Base-by-base conservation (phyloP, 2,329 filamentous ascomycete species). In the Cladorrhinum sp. region DNA sequence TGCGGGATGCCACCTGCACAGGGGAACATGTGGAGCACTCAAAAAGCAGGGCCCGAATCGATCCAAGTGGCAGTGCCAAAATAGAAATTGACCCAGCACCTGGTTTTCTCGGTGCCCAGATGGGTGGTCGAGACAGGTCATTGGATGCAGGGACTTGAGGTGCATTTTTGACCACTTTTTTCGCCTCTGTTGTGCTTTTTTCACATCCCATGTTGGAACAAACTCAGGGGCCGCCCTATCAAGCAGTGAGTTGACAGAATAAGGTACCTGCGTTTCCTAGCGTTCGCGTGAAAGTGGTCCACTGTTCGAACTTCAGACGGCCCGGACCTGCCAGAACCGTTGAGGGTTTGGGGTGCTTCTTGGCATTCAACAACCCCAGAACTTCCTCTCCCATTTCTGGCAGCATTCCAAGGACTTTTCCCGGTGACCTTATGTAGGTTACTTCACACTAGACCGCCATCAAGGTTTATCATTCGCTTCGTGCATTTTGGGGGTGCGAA, bases 61-160 rank as follows among this genome's bases (percentile, higher is more conserved):
- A 55, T 39, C 48, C 61, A 52, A 33, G 59, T 58, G 63, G 63
- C 57, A 63, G 63, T 62, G 63, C 51, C 57, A 65, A 61, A 63
- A 65, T 62, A 65, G 61, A 58, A 63, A 59, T 52, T 10, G 16
- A 2, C 16, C 33, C 26, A 30, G 26, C 5, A 30, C 5, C 10
- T n/a, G n/a, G 10, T 30, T 30, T 30, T 30, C 10, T 30, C 26
- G 26, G n/a, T n/a, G n/a, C n/a, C n/a, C n/a, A n/a, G n/a, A 16
- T 36, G 33, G 42, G 42, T 18, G 42, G 42, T 18, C 18, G 18
- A 18, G 33, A 42, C 52, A 12, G 42, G 42, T 50, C 58, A 63
- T 63, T 63, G 55, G 61, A 18, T 46, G 42, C 42, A 46, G 42
- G 42, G n/a, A 18, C 42, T 46, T 8, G 42, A 12, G 18, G 42